A percentile compares a stretch with the other conserved stretches of the same genome.
phyloP scores from a whole-genome alignment of 1,284 basidiomycete species.

The Sanghuangporus weigelae region DNA sequence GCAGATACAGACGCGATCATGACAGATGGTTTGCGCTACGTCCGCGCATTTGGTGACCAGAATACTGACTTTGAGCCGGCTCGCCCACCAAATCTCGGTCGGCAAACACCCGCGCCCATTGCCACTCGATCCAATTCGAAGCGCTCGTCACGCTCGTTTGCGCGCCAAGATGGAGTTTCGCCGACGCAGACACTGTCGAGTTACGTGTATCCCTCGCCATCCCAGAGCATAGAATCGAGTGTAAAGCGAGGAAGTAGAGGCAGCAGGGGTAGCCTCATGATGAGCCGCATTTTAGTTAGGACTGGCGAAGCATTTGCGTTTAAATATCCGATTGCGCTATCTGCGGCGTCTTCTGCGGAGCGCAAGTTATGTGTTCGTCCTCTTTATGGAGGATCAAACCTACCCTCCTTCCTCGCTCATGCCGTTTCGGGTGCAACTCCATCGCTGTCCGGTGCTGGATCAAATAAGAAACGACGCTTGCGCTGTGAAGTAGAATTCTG shows the following conservation, averaged over 20 bases:
- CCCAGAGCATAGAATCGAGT: conserved; percentile 57
- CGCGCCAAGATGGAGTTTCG: neutral
- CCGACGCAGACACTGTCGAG: conserved; percentile 3
- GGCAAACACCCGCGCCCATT: neutral
- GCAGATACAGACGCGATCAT: conserved; percentile 48
- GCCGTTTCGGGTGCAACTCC: conserved; percentile 30
- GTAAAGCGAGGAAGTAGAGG: conserved; percentile 25
- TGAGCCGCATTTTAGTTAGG: conserved; percentile 47
- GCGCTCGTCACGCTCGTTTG: neutral
- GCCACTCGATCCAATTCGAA: conserved; percentile 15
- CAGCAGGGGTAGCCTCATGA: conserved; percentile 17
- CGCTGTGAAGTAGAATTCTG: conserved; percentile 48
- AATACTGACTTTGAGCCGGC: conserved; percentile 6
- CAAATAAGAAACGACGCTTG: conserved; percentile 26
- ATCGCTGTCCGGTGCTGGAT: neutral
- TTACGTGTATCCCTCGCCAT: conserved; percentile 28
- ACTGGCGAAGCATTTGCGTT: conserved; percentile 59
- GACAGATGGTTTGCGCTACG: conserved; percentile 61
- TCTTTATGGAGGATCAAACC: conserved; percentile 41
- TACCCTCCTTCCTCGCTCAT: conserved; percentile 51
- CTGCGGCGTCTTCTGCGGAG: conserved; percentile 19
- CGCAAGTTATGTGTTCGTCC: conserved; percentile 40
- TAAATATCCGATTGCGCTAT: conserved; percentile 37
- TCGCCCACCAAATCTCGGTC: conserved; percentile 11
- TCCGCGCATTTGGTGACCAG: conserved; percentile 56